phyloP scores from a whole-genome alignment of 2,329 filamentous ascomycete species.

The Arthrobotrys megalospora region DNA sequence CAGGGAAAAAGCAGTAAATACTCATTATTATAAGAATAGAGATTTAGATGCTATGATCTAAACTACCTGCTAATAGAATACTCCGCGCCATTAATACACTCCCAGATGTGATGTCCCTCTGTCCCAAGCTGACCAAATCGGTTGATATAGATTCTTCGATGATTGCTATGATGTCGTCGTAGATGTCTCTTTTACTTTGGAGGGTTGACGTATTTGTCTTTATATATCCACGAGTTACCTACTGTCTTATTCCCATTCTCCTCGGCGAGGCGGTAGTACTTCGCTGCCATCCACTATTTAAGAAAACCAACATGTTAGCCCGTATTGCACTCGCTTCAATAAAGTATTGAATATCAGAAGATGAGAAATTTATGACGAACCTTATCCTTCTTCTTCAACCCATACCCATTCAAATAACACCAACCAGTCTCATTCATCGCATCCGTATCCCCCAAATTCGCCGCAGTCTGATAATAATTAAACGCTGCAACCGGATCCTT shows the following conservation, averaged over 20 bases:
- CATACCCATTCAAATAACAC: slow-evolving; percentile 98
- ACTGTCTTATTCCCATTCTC: slow-evolving; percentile 88
- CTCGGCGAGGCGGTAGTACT: slow-evolving; percentile 93
- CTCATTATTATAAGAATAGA: slow-evolving; percentile 9
- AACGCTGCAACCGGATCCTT: slow-evolving; percentile 87
- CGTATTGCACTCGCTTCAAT: not conserved
- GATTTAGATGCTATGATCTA: not conserved
- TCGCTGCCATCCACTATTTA: slow-evolving; percentile 75
- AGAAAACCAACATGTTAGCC: not conserved
- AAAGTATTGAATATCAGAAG: not conserved
- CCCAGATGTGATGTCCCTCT: slow-evolving; percentile 62
- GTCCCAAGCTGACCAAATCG: not conserved
- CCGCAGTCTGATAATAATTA: slow-evolving; percentile 97
- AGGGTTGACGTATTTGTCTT: slow-evolving; percentile 85
- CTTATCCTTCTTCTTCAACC: slow-evolving; percentile 93
- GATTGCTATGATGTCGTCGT: slow-evolving; percentile 38
- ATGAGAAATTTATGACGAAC: slow-evolving; percentile 73
- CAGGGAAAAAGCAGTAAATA: not conserved
- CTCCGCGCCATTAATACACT: slow-evolving; percentile 7
- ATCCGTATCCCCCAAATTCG: slow-evolving; percentile 95
- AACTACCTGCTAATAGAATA: not conserved
- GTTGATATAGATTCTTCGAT: not conserved
- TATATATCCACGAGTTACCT: slow-evolving; percentile 99
- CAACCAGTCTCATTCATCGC: slow-evolving; percentile 97
- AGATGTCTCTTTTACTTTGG: slow-evolving; percentile 65